Percentiles rank a stretch among this genome's conserved stretches.
Conservation (phyloP, 768 basidiomycete species). For the Suillus brevipes region DNA sequence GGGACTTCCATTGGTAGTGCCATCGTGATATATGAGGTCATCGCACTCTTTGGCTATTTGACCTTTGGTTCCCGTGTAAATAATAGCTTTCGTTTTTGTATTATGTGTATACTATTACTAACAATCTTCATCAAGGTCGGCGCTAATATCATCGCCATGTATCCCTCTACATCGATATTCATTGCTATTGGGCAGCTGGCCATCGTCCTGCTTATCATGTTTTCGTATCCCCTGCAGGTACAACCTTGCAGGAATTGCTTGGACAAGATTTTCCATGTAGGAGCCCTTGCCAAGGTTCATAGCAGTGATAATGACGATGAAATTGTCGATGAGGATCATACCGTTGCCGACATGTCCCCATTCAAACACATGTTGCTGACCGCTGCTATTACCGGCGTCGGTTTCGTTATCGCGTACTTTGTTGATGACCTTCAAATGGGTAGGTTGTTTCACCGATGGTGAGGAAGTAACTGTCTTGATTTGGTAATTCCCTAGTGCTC, state of each 20-base stretch:
- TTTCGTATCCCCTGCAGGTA: slow-evolving; percentile 93
- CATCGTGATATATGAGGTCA: slow-evolving; percentile 81
- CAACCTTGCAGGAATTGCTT: slow-evolving; percentile 91
- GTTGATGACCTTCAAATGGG: slow-evolving; percentile 79
- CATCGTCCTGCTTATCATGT: slow-evolving; percentile 85
- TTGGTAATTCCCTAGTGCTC: slow-evolving; percentile 56
- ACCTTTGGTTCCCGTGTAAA: slow-evolving; percentile 86
- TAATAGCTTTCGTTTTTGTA: slow-evolving; percentile 8
- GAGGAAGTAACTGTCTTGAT: slow-evolving; percentile 13
- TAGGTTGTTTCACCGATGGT: slow-evolving; percentile 34
- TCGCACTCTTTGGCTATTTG: slow-evolving; percentile 86
- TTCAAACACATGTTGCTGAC: slow-evolving; percentile 74
- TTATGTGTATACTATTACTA: slow-evolving; percentile 5
- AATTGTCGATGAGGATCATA: slow-evolving; percentile 50
- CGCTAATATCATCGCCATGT: slow-evolving; percentile 94
- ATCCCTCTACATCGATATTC: slow-evolving; percentile 85
- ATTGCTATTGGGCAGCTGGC: slow-evolving; percentile 92
- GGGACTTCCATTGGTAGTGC: slow-evolving; percentile 85
- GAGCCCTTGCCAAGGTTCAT: slow-evolving; percentile 35
- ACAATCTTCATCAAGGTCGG: slow-evolving; percentile 55
- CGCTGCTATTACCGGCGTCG: slow-evolving; percentile 55
- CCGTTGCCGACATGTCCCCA: slow-evolving; percentile 58
- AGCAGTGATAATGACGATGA: slow-evolving; percentile 45
- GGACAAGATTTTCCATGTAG: slow-evolving; percentile 78
- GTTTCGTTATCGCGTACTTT: slow-evolving; percentile 76